Base-by-base conservation (phyloP, 306 rosid species). In the Leucaena leucocephala region DNA sequence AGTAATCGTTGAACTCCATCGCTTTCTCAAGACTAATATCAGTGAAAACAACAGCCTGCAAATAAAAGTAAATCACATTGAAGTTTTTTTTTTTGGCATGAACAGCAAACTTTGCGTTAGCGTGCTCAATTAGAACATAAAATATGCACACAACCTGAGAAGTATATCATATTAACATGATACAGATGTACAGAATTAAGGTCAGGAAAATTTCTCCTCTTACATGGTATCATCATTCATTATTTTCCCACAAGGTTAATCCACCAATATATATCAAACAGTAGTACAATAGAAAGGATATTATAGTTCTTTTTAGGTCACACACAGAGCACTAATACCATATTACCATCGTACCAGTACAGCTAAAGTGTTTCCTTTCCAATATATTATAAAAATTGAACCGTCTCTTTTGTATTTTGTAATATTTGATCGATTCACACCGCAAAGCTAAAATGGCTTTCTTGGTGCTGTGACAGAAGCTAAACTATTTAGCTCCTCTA, bases 21-120 rank as follows among this genome's bases (percentile, higher is more conserved):
- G 97, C 98, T 75, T 85, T 87, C 73, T 89, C 88, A 71, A 88
- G 88, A 79, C 80, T 81, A 74, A 89, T 84, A 58, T 93, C 90
- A 64, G 94, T 91, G 84, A 93, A 91, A 50, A 89, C 94, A 85
- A 91, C 97, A 83, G 90, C 98, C 98, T 93, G 84, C 78, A 89
- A 64, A 82, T 57, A 78, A 67, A 73, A 75, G 68, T 58, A 72
- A 50, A 43, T 36, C 62, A 33, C n/a, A 71, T 33, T 64, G 63
- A 79, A 54, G 68, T 76, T 10, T 40, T 6, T 42, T 21, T 27
- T 45, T 58, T 57, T 43, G 42, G 36, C 12, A 63, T 43, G 13
- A 77, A 7, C 59, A 39, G 46, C 42, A 82, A 75, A 49, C 33
- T 36, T 40, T 27, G 27, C 27, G 27, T 27, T 27, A 27, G 1